These are phyloP conservation scores for Paraphaeosphaeria sporulosa DNA, from an alignment of 2,329 filamentous ascomycete species.

Conservation along the genomic window DNA sequence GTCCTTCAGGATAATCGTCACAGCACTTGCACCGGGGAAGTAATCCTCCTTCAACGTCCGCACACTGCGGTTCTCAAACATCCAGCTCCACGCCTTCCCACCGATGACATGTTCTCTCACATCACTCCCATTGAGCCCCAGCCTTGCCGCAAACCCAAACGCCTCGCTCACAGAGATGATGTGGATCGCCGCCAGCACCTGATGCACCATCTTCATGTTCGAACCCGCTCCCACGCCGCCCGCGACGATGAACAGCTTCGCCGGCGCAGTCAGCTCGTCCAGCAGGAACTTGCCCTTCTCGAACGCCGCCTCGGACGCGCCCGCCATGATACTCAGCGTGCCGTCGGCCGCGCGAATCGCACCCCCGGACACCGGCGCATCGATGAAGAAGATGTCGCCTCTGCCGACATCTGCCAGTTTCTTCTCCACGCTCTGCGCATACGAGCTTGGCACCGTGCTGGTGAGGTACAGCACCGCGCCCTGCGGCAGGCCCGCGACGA, in stretches of 20 bases:
- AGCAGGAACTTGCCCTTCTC: slow-evolving; percentile 66
- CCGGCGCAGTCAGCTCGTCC: slow-evolving; percentile 66
- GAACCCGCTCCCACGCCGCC: slow-evolving; percentile 62
- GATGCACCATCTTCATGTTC: slow-evolving; percentile 66
- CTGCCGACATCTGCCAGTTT: slow-evolving; percentile 64
- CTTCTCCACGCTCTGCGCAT: slow-evolving; percentile 67
- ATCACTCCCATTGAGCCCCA: slow-evolving; percentile 60
- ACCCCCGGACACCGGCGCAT: slow-evolving; percentile 77
- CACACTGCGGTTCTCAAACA: slow-evolving; percentile 65
- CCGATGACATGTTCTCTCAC: slow-evolving; percentile 59
- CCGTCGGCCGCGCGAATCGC: slow-evolving; percentile 73
- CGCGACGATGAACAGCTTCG: slow-evolving; percentile 65
- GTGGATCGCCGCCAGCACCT: slow-evolving; percentile 66
- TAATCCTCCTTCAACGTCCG: slow-evolving; percentile 62
- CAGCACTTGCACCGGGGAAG: slow-evolving; percentile 52
- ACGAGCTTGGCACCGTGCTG: slow-evolving; percentile 74
- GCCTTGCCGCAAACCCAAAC: slow-evolving; percentile 62
- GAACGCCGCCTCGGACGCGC: slow-evolving; percentile 65
- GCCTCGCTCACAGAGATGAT: slow-evolving; percentile 64
- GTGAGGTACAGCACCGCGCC: slow-evolving; percentile 70
- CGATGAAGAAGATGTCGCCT: slow-evolving; percentile 71
- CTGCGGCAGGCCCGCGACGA: slow-evolving; percentile 59
- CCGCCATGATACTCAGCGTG: slow-evolving; percentile 78
- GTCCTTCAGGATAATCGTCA: slow-evolving; percentile 59
- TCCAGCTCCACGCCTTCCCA: slow-evolving; percentile 58